phyloP scores from a whole-genome alignment of 2,329 filamentous ascomycete species.

The Periconia digitata region DNA sequence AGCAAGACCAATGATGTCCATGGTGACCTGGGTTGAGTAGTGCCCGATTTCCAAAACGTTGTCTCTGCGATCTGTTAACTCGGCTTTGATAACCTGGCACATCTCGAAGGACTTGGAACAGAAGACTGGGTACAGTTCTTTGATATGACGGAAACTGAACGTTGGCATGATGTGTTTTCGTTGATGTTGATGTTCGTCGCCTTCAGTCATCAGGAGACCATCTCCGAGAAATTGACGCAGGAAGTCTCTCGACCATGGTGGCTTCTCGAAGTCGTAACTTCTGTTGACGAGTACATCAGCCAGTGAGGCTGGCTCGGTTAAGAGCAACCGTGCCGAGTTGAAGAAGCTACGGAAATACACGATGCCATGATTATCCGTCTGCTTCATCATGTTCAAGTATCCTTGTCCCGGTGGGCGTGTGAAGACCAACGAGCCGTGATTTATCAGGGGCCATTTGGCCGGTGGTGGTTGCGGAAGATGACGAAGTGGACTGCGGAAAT shows the following conservation, averaged over 20 bases:
- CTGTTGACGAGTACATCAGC: constrained; percentile 57
- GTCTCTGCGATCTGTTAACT: constrained; percentile 47
- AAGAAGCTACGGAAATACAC: constrained; percentile 45
- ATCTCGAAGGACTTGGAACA: constrained; percentile 76
- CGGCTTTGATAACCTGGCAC: constrained; percentile 61
- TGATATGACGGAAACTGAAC: constrained; percentile 83
- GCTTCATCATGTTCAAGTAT: constrained; percentile 40
- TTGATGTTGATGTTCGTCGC: constrained; percentile 53
- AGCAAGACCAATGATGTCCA: constrained; percentile 52
- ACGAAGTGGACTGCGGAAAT: constrained; percentile 42
- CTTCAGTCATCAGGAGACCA: constrained; percentile 55
- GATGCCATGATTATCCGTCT: constrained; percentile 45
- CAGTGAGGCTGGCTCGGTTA: constrained; percentile 46
- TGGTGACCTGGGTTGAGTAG: constrained; percentile 47
- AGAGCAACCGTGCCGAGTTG: constrained; percentile 39
- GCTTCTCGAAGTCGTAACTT: constrained; percentile 58
- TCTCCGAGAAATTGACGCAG: constrained; percentile 53
- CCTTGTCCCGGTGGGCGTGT: constrained; percentile 35
- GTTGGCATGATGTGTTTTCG: constrained; percentile 78
- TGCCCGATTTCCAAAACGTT: constrained; percentile 46
- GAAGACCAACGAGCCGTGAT: constrained; percentile 41
- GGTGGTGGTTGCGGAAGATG: constrained; percentile 37
- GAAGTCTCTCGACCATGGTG: constrained; percentile 46
- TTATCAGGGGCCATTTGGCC: constrained; percentile 37
- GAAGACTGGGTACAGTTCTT: constrained; percentile 80